These are phyloP conservation scores for Barnettozyma californica DNA, from an alignment of 805 yeast species.

Conservation along the genomic window DNA sequence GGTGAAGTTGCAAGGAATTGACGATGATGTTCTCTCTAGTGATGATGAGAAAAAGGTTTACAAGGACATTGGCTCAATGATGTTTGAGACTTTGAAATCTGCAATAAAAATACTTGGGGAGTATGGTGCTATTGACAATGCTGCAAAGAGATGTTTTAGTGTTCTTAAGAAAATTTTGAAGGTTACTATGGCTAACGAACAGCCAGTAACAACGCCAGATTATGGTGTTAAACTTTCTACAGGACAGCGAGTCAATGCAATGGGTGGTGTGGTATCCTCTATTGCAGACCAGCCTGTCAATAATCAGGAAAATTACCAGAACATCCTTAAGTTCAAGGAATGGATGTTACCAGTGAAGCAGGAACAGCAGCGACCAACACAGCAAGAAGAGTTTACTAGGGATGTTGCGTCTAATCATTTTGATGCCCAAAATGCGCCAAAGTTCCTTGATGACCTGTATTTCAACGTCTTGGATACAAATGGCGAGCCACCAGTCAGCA, in stretches of 20 bases:
- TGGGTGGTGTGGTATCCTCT: background rate
- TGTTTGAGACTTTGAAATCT: constrained; percentile 19
- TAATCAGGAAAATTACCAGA: constrained; percentile 19
- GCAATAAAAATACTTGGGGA: constrained; percentile 15
- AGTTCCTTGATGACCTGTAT: constrained; percentile 20
- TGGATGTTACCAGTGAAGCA: constrained; percentile 19
- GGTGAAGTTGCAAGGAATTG: constrained; percentile 14
- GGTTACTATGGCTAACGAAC: constrained; percentile 7
- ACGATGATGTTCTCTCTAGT: constrained; percentile 15
- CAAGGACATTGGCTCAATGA: constrained; percentile 9
- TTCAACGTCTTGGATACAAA: constrained; percentile 16
- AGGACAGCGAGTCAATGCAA: background rate
- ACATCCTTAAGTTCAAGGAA: constrained; percentile 22
- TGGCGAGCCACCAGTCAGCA: background rate
- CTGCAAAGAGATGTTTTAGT: constrained; percentile 14
- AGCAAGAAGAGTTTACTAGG: constrained; percentile 15
- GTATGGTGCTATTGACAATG: constrained; percentile 20
- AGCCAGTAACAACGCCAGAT: background rate
- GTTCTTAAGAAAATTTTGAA: constrained; percentile 18
- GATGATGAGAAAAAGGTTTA: constrained; percentile 15
- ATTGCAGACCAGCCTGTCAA: constrained; percentile 6
- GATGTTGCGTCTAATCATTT: constrained; percentile 16
- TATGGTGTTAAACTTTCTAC: background rate
- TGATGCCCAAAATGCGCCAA: constrained; percentile 11
- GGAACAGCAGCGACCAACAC: constrained; percentile 4